Percentiles rank a stretch among this genome's conserved stretches.
These are phyloP conservation scores for Aspergillus pseudoviridinutans DNA, from an alignment of 2,329 filamentous ascomycete genomes.

Conservation along the genomic window DNA sequence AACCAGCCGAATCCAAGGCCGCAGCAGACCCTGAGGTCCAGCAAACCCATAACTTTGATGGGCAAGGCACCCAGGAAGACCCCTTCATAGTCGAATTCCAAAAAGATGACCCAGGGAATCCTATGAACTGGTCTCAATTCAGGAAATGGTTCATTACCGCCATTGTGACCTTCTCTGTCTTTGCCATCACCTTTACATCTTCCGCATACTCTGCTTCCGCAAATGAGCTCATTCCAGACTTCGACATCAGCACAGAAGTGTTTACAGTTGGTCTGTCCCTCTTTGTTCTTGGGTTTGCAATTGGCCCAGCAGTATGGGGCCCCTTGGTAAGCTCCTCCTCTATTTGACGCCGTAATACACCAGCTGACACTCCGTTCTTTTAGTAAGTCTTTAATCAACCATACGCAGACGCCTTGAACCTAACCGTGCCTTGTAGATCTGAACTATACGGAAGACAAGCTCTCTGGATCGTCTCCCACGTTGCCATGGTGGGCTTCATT, in stretches of 20 bases:
- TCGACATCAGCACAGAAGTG: conserved; percentile 25
- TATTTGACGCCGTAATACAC: neutral
- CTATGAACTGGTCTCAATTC: conserved; percentile 18
- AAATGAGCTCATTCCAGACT: conserved; percentile 21
- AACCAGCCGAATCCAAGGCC: neutral
- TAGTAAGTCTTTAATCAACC: neutral
- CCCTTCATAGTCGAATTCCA: conserved; percentile 33
- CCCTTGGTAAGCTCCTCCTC: conserved; percentile 20
- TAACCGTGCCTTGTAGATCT: neutral
- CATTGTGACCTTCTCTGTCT: conserved; percentile 22
- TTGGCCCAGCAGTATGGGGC: conserved; percentile 36
- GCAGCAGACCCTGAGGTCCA: neutral
- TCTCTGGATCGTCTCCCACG: neutral
- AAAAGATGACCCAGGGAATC: conserved; percentile 27
- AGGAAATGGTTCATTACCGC: conserved; percentile 27
- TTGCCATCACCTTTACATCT: conserved; percentile 28
- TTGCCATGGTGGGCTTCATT: neutral
- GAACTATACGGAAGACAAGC: neutral
- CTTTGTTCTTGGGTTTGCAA: conserved; percentile 38
- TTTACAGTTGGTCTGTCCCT: conserved; percentile 33
- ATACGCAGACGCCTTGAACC: neutral
- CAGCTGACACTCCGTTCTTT: conserved; percentile 33
- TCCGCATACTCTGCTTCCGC: conserved; percentile 27
- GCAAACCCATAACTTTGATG: conserved; percentile 18
- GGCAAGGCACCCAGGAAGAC: conserved; percentile 27